Conservation (phyloP, 306 rosid species). For the Cicer arietinum region DNA sequence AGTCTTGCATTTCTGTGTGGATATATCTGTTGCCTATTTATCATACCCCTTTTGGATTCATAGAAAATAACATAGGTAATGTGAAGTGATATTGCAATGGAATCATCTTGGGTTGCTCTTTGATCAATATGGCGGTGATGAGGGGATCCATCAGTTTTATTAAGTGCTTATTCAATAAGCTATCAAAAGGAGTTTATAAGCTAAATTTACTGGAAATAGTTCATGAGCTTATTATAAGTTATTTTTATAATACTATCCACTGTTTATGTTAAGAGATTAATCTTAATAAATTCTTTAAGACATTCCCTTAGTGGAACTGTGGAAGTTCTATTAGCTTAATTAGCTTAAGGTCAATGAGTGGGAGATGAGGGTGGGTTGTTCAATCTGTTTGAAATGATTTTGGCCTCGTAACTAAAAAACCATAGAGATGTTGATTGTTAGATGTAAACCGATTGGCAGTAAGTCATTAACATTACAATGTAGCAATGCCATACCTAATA, state of each 20-base stretch:
- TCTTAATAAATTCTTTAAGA: neutral
- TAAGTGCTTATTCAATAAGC: neutral
- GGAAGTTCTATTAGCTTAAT: conserved; percentile 27
- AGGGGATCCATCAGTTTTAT: neutral
- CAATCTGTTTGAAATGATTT: neutral
- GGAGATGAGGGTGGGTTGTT: neutral
- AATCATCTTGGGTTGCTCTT: conserved; percentile 10
- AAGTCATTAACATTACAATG: neutral
- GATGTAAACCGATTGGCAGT: conserved; percentile 13
- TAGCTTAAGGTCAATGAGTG: conserved; percentile 11
- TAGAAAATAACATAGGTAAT: conserved; percentile 3
- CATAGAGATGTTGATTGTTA: neutral
- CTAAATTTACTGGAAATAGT: neutral
- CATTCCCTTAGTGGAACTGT: neutral
- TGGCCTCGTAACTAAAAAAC: neutral
- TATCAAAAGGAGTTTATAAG: too few relatives aligned
- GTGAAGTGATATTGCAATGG: conserved; percentile 14
- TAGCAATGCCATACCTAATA: neutral
- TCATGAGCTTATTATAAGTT: neutral
- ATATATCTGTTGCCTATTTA: conserved; percentile 4
- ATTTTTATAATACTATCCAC: neutral
- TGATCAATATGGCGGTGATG: neutral
- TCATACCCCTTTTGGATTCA: neutral
- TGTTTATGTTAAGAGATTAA: neutral
- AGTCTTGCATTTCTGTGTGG: conserved; percentile 22